Evolutionary conservation across 2,329 filamentous ascomycete species (phyloP).

Genomic region (Xylaria hypoxylon): DNA sequence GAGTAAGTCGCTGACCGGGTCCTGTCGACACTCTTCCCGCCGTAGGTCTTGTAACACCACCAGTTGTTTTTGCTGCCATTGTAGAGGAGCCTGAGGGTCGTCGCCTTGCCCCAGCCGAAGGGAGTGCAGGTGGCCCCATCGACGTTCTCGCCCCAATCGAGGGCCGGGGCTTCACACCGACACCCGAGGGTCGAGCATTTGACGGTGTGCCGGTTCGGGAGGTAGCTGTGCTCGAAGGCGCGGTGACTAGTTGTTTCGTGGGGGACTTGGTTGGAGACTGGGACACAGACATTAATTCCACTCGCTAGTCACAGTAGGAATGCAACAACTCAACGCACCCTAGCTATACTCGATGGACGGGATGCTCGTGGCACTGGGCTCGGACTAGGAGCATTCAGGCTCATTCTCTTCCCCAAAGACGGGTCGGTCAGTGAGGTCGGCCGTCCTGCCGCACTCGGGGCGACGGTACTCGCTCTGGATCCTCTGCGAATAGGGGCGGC

Average conservation of each 20-base stretch:
- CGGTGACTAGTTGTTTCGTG: constrained; percentile 75
- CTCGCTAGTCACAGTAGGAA: not conserved
- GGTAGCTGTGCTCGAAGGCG: constrained; percentile 65
- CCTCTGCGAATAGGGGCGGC: constrained; percentile 55
- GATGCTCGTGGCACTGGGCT: constrained; percentile 72
- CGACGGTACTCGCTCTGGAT: constrained; percentile 49
- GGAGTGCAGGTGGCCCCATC: constrained; percentile 73
- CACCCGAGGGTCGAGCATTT: constrained; percentile 60
- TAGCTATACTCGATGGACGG: constrained; percentile 66
- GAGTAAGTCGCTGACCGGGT: constrained; percentile 53
- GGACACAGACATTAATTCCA: constrained; percentile 26
- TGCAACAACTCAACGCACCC: constrained; percentile 57
- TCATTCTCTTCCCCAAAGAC: constrained; percentile 71
- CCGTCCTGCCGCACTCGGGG: constrained; percentile 52
- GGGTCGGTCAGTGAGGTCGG: constrained; percentile 67
- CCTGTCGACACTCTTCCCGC: constrained; percentile 56
- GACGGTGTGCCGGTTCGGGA: constrained; percentile 75
- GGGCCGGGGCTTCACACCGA: constrained; percentile 64
- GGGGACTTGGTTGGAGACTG: constrained; percentile 84
- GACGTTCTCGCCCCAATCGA: constrained; percentile 69
- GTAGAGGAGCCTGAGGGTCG: constrained; percentile 60
- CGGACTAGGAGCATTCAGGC: constrained; percentile 77
- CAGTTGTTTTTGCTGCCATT: constrained; percentile 50
- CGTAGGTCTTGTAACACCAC: constrained; percentile 52
- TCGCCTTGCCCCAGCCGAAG: constrained; percentile 57